These are phyloP conservation scores for Cymbidium sinense DNA, from an alignment of 106 monocot genomes.

Conservation along the genomic window DNA sequence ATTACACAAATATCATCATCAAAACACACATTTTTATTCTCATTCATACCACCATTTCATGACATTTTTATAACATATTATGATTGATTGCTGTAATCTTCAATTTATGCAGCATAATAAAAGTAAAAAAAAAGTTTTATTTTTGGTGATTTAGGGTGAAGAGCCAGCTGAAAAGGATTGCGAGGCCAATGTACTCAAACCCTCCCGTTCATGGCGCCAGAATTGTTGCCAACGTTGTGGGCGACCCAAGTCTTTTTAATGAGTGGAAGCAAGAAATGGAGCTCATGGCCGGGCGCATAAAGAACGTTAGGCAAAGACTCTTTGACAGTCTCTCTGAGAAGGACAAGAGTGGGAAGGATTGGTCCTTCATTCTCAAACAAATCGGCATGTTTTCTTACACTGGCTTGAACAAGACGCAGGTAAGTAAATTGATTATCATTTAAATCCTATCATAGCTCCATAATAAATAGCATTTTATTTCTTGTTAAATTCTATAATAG, in stretches of 20 bases:
- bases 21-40: neutral
- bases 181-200: constrained; percentile 95
- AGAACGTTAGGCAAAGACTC: constrained; percentile 77
- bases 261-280: constrained; percentile 99
- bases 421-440: constrained; percentile 9
- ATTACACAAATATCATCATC: too few relatives aligned
- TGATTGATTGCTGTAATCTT: too few relatives aligned
- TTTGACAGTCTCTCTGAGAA: constrained; percentile 63
- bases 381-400: constrained; percentile 99
- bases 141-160: constrained; percentile 63
- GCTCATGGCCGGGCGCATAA: constrained; percentile 92
- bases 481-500: too few relatives aligned
- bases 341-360: constrained; percentile 86
- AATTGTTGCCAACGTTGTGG: constrained; percentile 96
- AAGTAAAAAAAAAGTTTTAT: too few relatives aligned
- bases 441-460: neutral
- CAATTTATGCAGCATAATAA: too few relatives aligned
- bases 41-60: too few relatives aligned
- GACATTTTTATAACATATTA: too few relatives aligned
- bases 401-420: constrained; percentile 90
- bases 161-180: constrained; percentile 95
- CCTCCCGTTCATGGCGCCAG: constrained; percentile 96
- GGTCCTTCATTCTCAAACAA: constrained; percentile 94
- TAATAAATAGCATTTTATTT: neutral
- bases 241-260: constrained; percentile 65